Base-by-base conservation (phyloP, 2,329 filamentous ascomycete species). In the Fusarium subglutinans region DNA sequence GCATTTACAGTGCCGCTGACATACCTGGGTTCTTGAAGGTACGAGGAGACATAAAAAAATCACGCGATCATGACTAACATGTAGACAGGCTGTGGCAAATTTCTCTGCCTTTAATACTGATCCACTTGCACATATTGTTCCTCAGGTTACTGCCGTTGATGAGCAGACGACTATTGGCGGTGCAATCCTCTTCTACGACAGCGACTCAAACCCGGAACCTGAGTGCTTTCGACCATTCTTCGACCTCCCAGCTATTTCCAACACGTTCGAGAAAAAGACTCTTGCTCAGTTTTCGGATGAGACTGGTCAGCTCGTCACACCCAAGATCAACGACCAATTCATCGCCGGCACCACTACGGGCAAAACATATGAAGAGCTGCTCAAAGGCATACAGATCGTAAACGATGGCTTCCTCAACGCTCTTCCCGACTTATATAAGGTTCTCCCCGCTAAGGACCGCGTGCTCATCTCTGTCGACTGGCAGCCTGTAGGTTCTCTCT, bases 51-150 rank as follows among this genome's bases (percentile, higher is more conserved):
- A 9, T 37, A 4, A 37, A 37, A 37, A 9, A 5, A 37, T 37
- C 35, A 17, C 35, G 15, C 35, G 35, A 18, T 22, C 2, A 6
- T 1, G 11, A 10, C 47, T 70, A 8, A 65, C 43, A 37, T 4
- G 33, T 8, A 14, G 7, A 15, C 10, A 72, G 63, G 70, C 71
- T 1, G 48, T 75, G 8, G 72, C 64, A 10, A 72, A 74, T 6
- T 74, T 74, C 30, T 72, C 71, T 0, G 56, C 67, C 6, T 71
- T 72, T 24, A 74, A 74, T 38, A 74, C 56, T 8, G 67, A 74
- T 5, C 67, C 67, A 5, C 71, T 74, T 5, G 67, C 72, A 6
- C 72, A 74, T 8, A 63, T 74, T 1, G 71, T 74, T 8, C 72
- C 72, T 3, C 71, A 74, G 15, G 72, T 74, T 0, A 70, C 74